Evolutionary conservation across 345 rosid genomes (phyloP).

Genomic region (Cardamine resedifolia): DNA sequence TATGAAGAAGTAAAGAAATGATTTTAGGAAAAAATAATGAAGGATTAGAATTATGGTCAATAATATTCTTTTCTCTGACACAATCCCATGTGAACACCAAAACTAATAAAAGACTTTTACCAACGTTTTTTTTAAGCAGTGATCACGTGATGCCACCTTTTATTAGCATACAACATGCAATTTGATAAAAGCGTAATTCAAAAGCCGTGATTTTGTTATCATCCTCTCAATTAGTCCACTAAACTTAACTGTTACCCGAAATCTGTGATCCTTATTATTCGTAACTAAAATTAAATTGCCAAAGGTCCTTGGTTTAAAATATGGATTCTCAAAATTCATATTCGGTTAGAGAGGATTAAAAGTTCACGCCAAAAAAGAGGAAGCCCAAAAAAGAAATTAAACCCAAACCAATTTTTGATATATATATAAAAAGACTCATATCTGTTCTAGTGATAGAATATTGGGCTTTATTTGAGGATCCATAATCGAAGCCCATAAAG

Average conservation of each 20-base stretch:
- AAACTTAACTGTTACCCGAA: neutral
- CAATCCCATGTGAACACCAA: conserved; percentile 37
- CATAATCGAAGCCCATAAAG: neutral
- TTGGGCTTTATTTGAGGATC: conserved; percentile 16
- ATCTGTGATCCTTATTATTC: conserved; percentile 16
- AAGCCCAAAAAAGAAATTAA: neutral
- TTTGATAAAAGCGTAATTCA: neutral
- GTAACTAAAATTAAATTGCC: neutral
- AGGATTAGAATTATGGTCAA: conserved; percentile 8
- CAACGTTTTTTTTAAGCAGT: conserved; percentile 22
- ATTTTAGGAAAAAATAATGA: neutral
- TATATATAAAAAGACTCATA: neutral
- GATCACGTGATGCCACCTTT: conserved; percentile 32
- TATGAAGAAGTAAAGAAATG: neutral
- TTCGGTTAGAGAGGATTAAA: neutral
- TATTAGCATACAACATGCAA: neutral
- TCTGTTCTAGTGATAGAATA: neutral
- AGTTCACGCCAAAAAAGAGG: neutral
- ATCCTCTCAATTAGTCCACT: neutral
- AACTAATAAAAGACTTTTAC: conserved; percentile 31
- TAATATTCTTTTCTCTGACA: conserved; percentile 28
- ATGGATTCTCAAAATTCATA: neutral
- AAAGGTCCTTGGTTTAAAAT: neutral
- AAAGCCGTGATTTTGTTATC: conserved; percentile 23
- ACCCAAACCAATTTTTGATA: neutral